These are phyloP conservation scores for Mortierella sp. DNA, from an alignment of 371 early-diverging fungal genomes.

Conservation along the genomic window DNA sequence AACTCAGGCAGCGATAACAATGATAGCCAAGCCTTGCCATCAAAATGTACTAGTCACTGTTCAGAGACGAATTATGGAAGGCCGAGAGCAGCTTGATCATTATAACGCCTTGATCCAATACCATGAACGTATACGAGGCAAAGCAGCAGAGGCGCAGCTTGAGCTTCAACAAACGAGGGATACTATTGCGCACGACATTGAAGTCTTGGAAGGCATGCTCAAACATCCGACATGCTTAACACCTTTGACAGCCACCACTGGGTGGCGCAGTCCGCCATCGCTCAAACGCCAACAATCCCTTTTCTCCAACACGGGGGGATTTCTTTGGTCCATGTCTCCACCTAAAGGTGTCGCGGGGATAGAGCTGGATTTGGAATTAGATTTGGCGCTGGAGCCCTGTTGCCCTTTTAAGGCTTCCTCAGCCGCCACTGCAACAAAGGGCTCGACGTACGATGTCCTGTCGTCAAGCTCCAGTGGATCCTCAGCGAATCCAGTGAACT, in stretches of 20 bases:
- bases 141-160: not conserved
- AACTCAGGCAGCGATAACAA: too few relatives aligned
- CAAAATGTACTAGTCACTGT: not conserved
- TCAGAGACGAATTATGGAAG: constrained; percentile 13
- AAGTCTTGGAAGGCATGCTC: constrained; percentile 9
- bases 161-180: not conserved
- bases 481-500: too few relatives aligned
- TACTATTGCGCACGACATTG: constrained; percentile 2
- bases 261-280: too few relatives aligned
- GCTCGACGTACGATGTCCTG: too few relatives aligned
- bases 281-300: not conserved
- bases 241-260: not conserved
- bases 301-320: not conserved
- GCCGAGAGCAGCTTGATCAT: constrained; percentile 13
- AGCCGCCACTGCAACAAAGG: too few relatives aligned
- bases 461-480: constrained; percentile 49
- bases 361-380: not conserved
- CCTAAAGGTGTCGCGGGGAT: not conserved
- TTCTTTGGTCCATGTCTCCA: constrained; percentile 3
- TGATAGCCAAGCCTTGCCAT: too few relatives aligned
- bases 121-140: not conserved
- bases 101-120: constrained; percentile 8
- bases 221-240: not conserved
- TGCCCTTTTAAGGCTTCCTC: not conserved
- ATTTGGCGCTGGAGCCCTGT: not conserved